Evolutionary conservation across 768 basidiomycete species (phyloP).

Genomic region (Tubosaeta brunneosetosa): DNA sequence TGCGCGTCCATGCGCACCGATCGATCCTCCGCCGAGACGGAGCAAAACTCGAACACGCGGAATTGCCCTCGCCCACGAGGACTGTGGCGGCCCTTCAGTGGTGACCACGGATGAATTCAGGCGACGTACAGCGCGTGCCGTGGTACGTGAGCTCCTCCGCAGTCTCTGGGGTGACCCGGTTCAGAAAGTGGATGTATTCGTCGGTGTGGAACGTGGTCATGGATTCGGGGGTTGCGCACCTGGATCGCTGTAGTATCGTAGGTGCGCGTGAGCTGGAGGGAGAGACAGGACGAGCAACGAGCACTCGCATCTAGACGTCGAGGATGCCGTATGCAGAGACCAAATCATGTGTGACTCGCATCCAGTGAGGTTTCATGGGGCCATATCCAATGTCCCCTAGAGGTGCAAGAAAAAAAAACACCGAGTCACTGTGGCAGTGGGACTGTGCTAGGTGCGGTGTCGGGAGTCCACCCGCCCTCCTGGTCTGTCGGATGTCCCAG

Average conservation of each 20-base stretch:
- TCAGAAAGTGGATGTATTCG: constrained; percentile 93
- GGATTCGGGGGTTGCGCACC: constrained; percentile 61
- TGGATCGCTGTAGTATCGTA: constrained; percentile 56
- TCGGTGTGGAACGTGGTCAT: constrained; percentile 98
- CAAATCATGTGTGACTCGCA: constrained; percentile 90
- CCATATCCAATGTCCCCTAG: constrained; percentile 75
- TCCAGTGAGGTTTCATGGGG: constrained; percentile 93
- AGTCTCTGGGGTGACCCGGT: constrained; percentile 87
- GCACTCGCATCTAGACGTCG: constrained; percentile 88
- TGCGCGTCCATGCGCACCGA: constrained; percentile 51
- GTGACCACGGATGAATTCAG: background rate
- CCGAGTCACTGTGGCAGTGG: constrained; percentile 74
- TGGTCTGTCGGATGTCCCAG: constrained; percentile 7
- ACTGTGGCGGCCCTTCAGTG: constrained; percentile 27
- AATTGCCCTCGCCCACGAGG: constrained; percentile 87
- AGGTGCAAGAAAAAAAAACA: constrained; percentile 15
- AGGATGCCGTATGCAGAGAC: constrained; percentile 89
- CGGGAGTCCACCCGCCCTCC: no score
- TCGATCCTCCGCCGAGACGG: constrained; percentile 92
- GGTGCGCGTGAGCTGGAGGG: background rate
- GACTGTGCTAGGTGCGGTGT: no score
- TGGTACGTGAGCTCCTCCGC: constrained; percentile 79
- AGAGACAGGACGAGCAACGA: constrained; percentile 23
- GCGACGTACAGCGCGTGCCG: constrained; percentile 72
- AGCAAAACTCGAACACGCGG: constrained; percentile 95